Base-by-base conservation (phyloP, 306 rosid species). In the Quercus bicolor region DNA sequence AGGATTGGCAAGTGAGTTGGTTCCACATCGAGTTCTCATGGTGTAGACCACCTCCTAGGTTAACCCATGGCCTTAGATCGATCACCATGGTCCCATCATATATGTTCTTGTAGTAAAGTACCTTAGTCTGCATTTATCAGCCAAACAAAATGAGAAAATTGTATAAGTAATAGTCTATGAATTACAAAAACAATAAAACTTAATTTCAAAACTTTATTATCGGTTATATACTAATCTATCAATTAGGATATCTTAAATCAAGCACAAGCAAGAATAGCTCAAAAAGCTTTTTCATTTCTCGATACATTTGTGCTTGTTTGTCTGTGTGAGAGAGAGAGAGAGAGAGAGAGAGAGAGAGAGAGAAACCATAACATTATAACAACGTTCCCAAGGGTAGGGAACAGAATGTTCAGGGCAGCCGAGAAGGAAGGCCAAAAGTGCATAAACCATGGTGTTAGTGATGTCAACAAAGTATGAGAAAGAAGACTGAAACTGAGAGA, bases 351-450 rank as follows among this genome's bases (percentile, higher is more conserved):
- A 26, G 18, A 56, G 21, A 16, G 29, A 74, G 28, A 16, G 31
- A 62, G 18, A 48, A 21, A 76, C 79, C 73, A 7, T 20, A 34
- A 51, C 2, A 64, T 76, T 72, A 65, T 43, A 76, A 13, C 79
- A 76, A 11, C 79, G 79, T 48, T 76, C 79, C 79, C 79, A 76
- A n/a, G 79, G 79, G 64, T 14, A 64, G 20, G 79, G 79, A 29
- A 76, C 79, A 1, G 72, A 6, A 11, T 28, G 56, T 18, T 76
- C 72, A 23, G 79, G 79, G 37, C 73, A 26, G 56, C 28, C 6
- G 29, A 48, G 62, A 48, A 76, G 72, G 56, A 62, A 76, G 48
- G 21, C 9, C 73, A 72, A 76, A 33, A 76, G 20, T 5, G 73
- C 24, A 26, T 40, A 13, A 76, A 62, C 79, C 73, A 76, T 76